Evolutionary conservation across 805 yeast species (phyloP).

Genomic region (Starmerella asiatica): DNA sequence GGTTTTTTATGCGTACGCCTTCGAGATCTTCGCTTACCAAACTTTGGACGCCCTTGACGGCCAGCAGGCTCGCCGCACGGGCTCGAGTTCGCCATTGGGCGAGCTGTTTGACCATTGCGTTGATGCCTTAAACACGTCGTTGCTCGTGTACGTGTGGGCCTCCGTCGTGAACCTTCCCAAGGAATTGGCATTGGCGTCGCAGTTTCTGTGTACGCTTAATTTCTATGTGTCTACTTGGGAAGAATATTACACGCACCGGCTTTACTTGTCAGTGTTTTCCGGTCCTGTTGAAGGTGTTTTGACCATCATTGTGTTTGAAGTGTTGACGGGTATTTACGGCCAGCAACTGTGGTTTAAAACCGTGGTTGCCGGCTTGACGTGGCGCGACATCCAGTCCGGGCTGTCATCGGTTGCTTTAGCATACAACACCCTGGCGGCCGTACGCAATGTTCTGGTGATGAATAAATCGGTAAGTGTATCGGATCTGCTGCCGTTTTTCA

Average conservation of each 20-base stretch:
- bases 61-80: conserved; percentile 85
- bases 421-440: conserved; percentile 54
- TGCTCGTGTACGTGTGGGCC: conserved; percentile 59
- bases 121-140: conserved; percentile 62
- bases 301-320: conserved; percentile 41
- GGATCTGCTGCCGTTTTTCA: conserved; percentile 42
- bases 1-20: conserved; percentile 64
- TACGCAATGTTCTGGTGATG: conserved; percentile 31
- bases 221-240: conserved; percentile 92
- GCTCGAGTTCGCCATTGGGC: conserved; percentile 90
- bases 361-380: conserved; percentile 32
- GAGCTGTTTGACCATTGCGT: conserved; percentile 87
- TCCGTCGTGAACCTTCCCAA: conserved; percentile 70
- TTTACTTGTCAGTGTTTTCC: conserved; percentile 63
- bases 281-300: conserved; percentile 95
- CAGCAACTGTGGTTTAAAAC: conserved; percentile 46
- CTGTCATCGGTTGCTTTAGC: conserved; percentile 28
- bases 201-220: conserved; percentile 33
- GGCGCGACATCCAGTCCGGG: conserved; percentile 1
- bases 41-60: conserved; percentile 97
- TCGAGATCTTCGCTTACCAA: conserved; percentile 79
- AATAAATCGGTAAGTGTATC: conserved; percentile 32
- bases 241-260: conserved; percentile 76
- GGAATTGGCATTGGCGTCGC: conserved; percentile 30
- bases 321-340: conserved; percentile 56